Evolutionary conservation across 2,329 filamentous ascomycete genomes (phyloP).

Genomic region (Ilyonectria destructans): DNA sequence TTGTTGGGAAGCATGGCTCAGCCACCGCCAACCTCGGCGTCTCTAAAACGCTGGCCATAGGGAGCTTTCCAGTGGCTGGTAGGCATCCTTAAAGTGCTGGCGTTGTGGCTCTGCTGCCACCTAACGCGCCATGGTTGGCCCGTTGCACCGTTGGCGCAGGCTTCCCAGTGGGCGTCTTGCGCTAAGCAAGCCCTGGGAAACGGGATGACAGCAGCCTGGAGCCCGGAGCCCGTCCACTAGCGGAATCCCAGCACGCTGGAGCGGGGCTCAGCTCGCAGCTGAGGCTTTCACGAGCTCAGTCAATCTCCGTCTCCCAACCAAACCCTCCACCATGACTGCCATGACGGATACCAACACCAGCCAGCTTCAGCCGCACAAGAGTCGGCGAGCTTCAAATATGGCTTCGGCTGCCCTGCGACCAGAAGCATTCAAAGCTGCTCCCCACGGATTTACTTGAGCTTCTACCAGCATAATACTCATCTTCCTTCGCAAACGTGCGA

Average conservation of each 20-base stretch:
- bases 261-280: not conserved
- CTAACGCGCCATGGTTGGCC: not conserved
- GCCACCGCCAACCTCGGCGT: slow-evolving; percentile 1
- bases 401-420: not conserved
- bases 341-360: not conserved
- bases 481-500: not conserved
- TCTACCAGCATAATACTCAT: not conserved
- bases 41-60: not conserved
- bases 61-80: not conserved
- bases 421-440: not conserved
- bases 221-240: not conserved
- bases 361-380: not conserved
- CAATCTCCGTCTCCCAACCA: not conserved
- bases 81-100: not conserved
- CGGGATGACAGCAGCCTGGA: not conserved
- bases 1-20: not conserved
- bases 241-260: not conserved
- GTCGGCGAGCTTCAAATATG: not conserved
- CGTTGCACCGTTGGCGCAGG: not conserved
- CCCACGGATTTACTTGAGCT: not conserved
- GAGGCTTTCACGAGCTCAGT: not conserved
- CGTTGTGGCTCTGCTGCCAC: not conserved
- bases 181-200: not conserved
- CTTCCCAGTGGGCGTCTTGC: not conserved
- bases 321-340: not conserved